Evolutionary conservation across 176 grass and related monocot species (phyloP), one percentile per base, ranked within the genome.

Genomic region (Aegilops bicornis): DNA sequence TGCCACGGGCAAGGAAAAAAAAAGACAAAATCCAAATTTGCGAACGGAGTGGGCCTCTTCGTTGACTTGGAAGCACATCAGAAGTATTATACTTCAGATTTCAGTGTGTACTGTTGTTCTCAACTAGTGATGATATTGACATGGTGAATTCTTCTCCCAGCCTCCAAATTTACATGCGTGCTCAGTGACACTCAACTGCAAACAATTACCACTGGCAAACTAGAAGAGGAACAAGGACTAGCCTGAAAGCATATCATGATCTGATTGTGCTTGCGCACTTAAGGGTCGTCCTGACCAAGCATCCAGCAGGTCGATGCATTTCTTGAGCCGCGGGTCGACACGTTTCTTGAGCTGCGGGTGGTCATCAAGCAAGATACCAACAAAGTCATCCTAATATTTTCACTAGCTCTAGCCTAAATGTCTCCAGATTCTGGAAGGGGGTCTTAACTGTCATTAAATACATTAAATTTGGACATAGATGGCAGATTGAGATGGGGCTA

Each of bases 221-320:
- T n/a, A 76, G 70, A 76, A 31, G 15, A 71, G 40, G 66, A 54
- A 73, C 13, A 58, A 37, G 32, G 19, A 42, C 29, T 33, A 77
- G 52, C 19, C n/a, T n/a, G n/a, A 45, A 27, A 24, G 58, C 25
- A 58, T 31, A 87, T 84, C 85, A 87, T 76, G 80, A 10, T 8
- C 43, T 27, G 29, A 35, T 19, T 63, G 89, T 91, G 79, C 64
- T 85, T 67, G 69, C 20, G 42, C 79, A 85, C 67, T 25, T 52
- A 22, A 94, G 76, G 4, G 90, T 80, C 39, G 86, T 78, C 75
- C 86, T 87, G 33, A 87, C 88, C 86, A n/a, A 47, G 88, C 90
- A 80, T 98, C 93, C 79, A 94, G 72, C 17, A 92, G 93, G 66
- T 95, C 86, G 22, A 95, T 84, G 79, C 91, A 98, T 82, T 84